Base-by-base conservation (phyloP, 2,329 filamentous ascomycete species). In the Tolypocladium ophioglossoides region DNA sequence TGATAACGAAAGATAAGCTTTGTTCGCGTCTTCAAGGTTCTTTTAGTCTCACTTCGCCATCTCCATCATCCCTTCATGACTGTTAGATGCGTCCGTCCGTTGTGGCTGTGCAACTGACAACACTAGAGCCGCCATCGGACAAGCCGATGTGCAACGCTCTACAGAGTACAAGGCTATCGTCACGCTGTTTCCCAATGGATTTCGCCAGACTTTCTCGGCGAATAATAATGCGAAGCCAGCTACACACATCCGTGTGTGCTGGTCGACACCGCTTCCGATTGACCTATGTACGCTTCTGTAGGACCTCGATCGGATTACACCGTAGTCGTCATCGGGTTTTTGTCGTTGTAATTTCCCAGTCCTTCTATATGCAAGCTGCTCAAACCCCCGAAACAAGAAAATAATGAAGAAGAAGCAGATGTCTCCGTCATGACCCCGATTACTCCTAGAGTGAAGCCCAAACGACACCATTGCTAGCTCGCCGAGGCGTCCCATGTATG, bases 381-480 rank as follows among this genome's bases (percentile, higher is more conserved):
- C 32, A 34, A 54, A 35, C 16, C 30, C 40, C 53, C n/a, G 16
- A 53, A 48, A 35, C 34, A 52, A 38, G 32, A 22, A 20, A 38
- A 22, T 38, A 47, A 22, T 38, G 39, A 44, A 40, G 39, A 47
- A 48, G 14, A 51, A 52, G 50, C 14, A 52, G 16, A 40, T 32
- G 9, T 40, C 50, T 22, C 38, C 46, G 35, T 46, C 52, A 51
- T 54, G 39, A 54, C 22, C 55, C 55, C 41, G 8, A 52, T 51
- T 52, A 55, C 51, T 53, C 53, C 55, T 20, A 27, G 35, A 48
- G n/a, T 35, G 54, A 37, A 53, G 27, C 30, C 46, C 52, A 57
- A 51, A 54, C 27, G n/a, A 39, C 14, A 8, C 30, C 35, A 2
- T 41, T 48, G 27, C 46, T 27, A 50, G 32, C 38, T 50, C 53